Base-by-base conservation (phyloP, 179 eudicot species). In the Sideroxylon spinosum region DNA sequence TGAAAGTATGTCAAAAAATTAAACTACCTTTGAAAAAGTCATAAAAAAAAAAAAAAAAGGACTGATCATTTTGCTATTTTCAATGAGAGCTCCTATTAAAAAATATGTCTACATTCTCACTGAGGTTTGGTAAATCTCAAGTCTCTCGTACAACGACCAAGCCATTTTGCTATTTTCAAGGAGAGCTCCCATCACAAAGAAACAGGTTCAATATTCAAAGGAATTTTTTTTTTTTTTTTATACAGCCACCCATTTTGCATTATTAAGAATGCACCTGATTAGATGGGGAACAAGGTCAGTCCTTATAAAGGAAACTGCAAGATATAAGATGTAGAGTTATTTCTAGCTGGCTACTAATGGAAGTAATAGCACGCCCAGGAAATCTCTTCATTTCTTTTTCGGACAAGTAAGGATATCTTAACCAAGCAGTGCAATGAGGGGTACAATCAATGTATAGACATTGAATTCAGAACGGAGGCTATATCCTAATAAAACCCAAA, bases 101-200 rank as follows among this genome's bases (percentile, higher is more conserved):
- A 37, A 37, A 37, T 37, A 37, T 37, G 44, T 3, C 44, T 37
- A 37, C 44, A 1, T 6, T 37, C 44, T 37, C 44, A 37, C 44
- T 37, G 44, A 37, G 44, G 44, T 37, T 37, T 37, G 44, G 44
- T 37, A 37, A 37, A 37, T 3, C 44, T 37, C 44, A 37, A 37
- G 44, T 37, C 44, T 37, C 44, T 37, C 44, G 5, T 37, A 37
- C 44, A 37, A 37, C 4, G 44, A 37, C 4, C 44, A 37, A 37
- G 44, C 65, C 65, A 20, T 10, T 25, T n/a, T 13, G 57, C n/a
- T 49, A 49, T 19, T 48, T 71, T 52, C 60, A 72, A n/a, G n/a
- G 5, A 72, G 5, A 52, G 23, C 44, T 28, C 62, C 62, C 75
- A 71, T 26, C 75, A 71, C 28, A 16, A 44, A 29, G 61, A 69